Evolutionary conservation across 345 rosid genomes (phyloP).

Genomic region (Gossypium longicalyx): DNA sequence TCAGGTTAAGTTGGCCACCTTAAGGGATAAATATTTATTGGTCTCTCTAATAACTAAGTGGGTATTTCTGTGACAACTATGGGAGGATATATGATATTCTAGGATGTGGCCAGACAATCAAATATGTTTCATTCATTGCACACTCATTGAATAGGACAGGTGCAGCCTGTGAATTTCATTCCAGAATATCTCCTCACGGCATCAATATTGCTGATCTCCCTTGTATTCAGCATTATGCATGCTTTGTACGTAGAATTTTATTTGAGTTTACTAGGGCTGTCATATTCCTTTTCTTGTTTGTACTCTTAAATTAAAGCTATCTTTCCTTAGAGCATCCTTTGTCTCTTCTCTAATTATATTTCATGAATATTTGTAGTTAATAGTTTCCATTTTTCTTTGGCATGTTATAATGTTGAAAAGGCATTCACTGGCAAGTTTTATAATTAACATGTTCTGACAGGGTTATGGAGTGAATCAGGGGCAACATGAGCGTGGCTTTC

Average conservation of each 20-base stretch:
- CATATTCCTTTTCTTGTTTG: not conserved
- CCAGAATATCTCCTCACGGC: not conserved
- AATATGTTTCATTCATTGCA: not conserved
- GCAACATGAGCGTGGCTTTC: constrained; percentile 50
- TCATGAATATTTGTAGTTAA: constrained; percentile 1
- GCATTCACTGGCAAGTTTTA: constrained; percentile 9
- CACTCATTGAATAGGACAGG: not conserved
- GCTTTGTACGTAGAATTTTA: not conserved
- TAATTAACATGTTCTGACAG: constrained; percentile 31
- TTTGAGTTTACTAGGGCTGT: not conserved
- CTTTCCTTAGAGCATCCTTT: not conserved
- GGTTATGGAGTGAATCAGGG: constrained; percentile 54
- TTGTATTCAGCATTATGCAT: not conserved
- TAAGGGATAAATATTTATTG: not conserved
- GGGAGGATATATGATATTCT: not conserved
- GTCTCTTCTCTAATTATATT: not conserved
- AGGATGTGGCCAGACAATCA: not conserved
- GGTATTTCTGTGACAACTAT: not conserved
- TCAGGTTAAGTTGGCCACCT: not conserved
- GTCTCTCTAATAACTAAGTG: not conserved
- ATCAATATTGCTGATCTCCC: not conserved
- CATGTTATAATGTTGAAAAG: constrained; percentile 14
- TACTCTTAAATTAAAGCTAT: not conserved
- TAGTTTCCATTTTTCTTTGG: constrained; percentile 3
- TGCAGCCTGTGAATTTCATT: not conserved